Base-by-base conservation (phyloP, 2,329 filamentous ascomycete genomes). In the Penicillium janthinellum region DNA sequence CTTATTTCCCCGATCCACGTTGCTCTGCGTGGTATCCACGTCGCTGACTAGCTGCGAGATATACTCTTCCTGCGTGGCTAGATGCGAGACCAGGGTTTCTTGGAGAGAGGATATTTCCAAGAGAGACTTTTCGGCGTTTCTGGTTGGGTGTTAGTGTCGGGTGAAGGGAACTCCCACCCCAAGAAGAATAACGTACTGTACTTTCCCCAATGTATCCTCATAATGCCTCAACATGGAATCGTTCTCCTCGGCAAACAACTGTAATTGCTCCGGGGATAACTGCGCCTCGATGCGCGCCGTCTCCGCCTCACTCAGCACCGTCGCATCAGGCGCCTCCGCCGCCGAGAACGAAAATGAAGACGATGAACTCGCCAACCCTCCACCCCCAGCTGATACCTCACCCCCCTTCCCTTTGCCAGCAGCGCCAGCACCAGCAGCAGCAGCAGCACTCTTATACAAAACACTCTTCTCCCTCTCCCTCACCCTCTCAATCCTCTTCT, bases 71-170 rank as follows among this genome's bases (percentile, higher is more conserved):
- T 99, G 95, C 14, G 89, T 88, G 41, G 88, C 85, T 22, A 99
- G 84, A 72, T 97, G 96, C 69, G 86, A 87, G 42, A 95, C 91
- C 12, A 99, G 88, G 56, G 94, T 88, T 57, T 90, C 91, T 74
- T 99, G 95, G 54, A 99, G 82, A 72, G 96, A 92, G 7, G 92
- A 90, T 64, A 99, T 97, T 75, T 99, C 95, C 3, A 96, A 77
- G 5, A 99, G 84, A 0, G 92, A 96, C 73, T 90, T 91, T 75
- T 99, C 92, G 0, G 92, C 92, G 28, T 89, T 90, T 71, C 91
- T 96, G 47, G 15, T 6, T 6, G n/a, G 47, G 31, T 37, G 59
- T 39, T 39, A 39, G 34, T 20, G 14, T n/a, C n/a, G 37, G 10
- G 22, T 11, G 39, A 22, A 44, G 2, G 22, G 22, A 22, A 22